These are phyloP conservation scores for Alternaria gaisen DNA, from an alignment of 2,329 filamentous ascomycete genomes.

Conservation along the genomic window DNA sequence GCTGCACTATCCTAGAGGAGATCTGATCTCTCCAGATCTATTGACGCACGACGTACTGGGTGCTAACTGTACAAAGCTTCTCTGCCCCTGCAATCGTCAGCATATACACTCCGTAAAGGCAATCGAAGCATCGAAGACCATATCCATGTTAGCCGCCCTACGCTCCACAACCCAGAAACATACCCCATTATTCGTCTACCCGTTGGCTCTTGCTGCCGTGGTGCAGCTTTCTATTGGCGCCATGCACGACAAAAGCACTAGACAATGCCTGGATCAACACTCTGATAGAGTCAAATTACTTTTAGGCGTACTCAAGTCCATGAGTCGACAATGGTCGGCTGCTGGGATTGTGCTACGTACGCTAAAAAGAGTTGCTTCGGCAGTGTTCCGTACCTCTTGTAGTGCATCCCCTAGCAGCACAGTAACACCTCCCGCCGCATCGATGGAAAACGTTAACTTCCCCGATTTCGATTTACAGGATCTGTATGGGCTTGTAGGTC, in stretches of 20 bases:
- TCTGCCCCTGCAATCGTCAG: conserved; percentile 26
- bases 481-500: conserved; percentile 21
- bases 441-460: conserved; percentile 5
- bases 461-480: conserved; percentile 19
- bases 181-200: conserved; percentile 51
- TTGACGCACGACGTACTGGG: conserved; percentile 21
- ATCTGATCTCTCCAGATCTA: conserved; percentile 17
- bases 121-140: conserved; percentile 76
- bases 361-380: conserved; percentile 22
- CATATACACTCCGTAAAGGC: conserved; percentile 75
- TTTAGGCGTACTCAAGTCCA: conserved; percentile 23
- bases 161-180: conserved; percentile 69
- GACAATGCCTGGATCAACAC: conserved; percentile 27
- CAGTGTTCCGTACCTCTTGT: conserved; percentile 17
- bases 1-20: conserved; percentile 27
- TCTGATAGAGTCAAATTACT: conserved; percentile 26
- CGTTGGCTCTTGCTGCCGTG: conserved; percentile 28
- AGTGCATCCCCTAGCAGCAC: not conserved
- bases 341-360: conserved; percentile 19
- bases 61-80: conserved; percentile 17
- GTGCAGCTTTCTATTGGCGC: conserved; percentile 70
- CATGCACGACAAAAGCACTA: conserved; percentile 12
- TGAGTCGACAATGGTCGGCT: conserved; percentile 23
- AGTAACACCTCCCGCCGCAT: not conserved
- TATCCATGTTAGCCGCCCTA: conserved; percentile 76